Percentiles rank a stretch among this genome's conserved stretches.
phyloP scores from a whole-genome alignment of 371 early-diverging fungal species.

The Mortierella sp. region DNA sequence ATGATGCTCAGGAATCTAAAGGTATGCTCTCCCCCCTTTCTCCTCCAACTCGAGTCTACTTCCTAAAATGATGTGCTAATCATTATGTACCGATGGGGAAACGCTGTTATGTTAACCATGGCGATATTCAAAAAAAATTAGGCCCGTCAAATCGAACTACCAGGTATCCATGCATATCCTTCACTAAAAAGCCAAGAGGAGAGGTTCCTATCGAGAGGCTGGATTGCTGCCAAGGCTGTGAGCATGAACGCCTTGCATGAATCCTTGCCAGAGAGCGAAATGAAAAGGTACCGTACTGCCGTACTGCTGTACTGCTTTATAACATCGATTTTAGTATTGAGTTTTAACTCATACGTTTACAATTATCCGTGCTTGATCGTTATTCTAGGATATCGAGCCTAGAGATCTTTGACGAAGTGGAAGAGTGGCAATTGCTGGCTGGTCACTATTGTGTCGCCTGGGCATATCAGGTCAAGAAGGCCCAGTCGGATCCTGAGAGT shows the following conservation, averaged over 20 bases:
- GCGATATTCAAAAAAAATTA: conserved; percentile 1
- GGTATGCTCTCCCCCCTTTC: conserved; percentile 34
- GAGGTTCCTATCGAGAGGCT: conserved; percentile 74
- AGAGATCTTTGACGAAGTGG: conserved; percentile 94
- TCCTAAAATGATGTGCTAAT: too few relatives aligned
- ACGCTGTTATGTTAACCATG: too few relatives aligned
- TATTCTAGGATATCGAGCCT: conserved; percentile 73
- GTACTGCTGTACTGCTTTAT: too few relatives aligned
- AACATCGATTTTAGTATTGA: too few relatives aligned
- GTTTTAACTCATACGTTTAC: too few relatives aligned
- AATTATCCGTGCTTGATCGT: too few relatives aligned
- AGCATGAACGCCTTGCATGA: conserved; percentile 79
- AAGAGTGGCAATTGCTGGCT: conserved; percentile 90
- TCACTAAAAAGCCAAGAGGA: conserved; percentile 75
- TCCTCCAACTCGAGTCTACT: neutral
- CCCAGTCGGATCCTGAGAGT: neutral
- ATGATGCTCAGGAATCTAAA: conserved; percentile 92
- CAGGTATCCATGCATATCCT: conserved; percentile 82
- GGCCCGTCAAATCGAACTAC: conserved; percentile 78
- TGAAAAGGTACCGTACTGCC: conserved; percentile 74
- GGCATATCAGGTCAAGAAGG: conserved; percentile 62
- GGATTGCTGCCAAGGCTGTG: conserved; percentile 74
- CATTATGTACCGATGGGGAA: too few relatives aligned
- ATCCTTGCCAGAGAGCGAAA: conserved; percentile 62
- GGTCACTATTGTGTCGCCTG: conserved; percentile 92